Evolutionary conservation across 1,139 yeast genomes (phyloP).

Genomic region (Blastobotrys illinoisensis): DNA sequence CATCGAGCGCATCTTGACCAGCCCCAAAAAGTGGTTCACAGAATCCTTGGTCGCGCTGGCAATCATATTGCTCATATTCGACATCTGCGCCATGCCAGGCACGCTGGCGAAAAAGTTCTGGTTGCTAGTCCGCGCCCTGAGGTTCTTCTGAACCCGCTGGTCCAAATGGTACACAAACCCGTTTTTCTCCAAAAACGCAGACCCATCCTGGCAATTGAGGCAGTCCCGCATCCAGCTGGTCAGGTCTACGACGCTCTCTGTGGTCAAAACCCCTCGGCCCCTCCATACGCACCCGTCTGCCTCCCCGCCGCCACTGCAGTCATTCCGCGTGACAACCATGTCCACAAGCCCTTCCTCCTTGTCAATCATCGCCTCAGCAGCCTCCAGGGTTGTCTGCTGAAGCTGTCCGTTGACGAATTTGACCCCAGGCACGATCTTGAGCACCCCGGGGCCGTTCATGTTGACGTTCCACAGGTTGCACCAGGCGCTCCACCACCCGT

Average conservation of each 20-base stretch:
- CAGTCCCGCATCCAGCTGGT: slow-evolving; percentile 27
- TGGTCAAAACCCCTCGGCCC: slow-evolving; percentile 13
- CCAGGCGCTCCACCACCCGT: slow-evolving; percentile 31
- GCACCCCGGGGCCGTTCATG: slow-evolving; percentile 13
- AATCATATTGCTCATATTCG: neutral
- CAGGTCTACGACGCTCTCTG: slow-evolving; percentile 21
- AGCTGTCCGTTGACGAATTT: slow-evolving; percentile 19
- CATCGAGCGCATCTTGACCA: slow-evolving; percentile 15
- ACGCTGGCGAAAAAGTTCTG: neutral
- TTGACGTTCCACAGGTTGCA: slow-evolving; percentile 24
- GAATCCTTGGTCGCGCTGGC: slow-evolving; percentile 24
- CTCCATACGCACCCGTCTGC: slow-evolving; percentile 27
- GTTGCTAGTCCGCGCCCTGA: neutral
- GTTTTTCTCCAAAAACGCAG: slow-evolving; percentile 24
- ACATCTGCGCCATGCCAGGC: neutral
- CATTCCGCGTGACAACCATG: slow-evolving; percentile 19
- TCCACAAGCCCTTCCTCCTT: slow-evolving; percentile 17
- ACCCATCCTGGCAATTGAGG: slow-evolving; percentile 20
- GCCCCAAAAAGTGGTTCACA: slow-evolving; percentile 20
- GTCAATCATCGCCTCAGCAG: slow-evolving; percentile 20
- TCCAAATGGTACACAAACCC: slow-evolving; percentile 26
- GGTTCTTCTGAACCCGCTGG: slow-evolving; percentile 5
- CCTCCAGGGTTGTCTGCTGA: slow-evolving; percentile 23
- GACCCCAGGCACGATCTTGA: neutral
- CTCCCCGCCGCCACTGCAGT: slow-evolving; percentile 13